Base-by-base conservation (phyloP, 139 green algal genomes). In the Gonium pectorale region DNA sequence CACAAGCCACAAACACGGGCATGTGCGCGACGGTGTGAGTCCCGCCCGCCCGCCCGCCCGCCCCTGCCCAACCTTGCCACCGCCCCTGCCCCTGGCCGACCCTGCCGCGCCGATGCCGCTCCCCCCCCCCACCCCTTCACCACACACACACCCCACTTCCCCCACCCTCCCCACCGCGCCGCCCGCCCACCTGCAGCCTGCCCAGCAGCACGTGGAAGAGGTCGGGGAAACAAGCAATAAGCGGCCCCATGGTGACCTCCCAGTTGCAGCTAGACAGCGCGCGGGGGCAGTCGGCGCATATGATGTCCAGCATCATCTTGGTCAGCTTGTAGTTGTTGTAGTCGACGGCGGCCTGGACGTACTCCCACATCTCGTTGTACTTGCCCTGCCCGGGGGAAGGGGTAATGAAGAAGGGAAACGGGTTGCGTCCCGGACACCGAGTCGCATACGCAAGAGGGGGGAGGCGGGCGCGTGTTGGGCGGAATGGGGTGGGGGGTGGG, bases 161-260 rank as follows among this genome's bases (percentile, higher is more conserved):
- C 49, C 49, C 49, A n/a, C n/a, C n/a, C 56, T 66, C 49, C 49
- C 15, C 49, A 33, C 24, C 54, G 54, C 29, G 3, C 6, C 60
- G 60, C 60, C 8, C 4, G 11, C 56, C 26, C 31, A 83, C 77
- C 77, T 83, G 77, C 59, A 83, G 77, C 77, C 64, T 83, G 62
- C 1, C 31, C 8, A 83, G 62, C 19, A 83, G 77, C 8, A 15
- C 29, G 43, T 83, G 77, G 77, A 83, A 83, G 4, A 83, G 77
- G 62, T 73, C 77, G 62, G 77, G 77, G 33, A 83, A 73, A 21
- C 60, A 83, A n/a, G 77, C 77, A 51, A 83, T 73, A 44, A 83
- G 77, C 27, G 77, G 44, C n/a, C 62, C 62, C 62, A 73, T 73
- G 44, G 77, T 73, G 31, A 31, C 31, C 43, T 73, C 77, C 77